A percentile compares a stretch with the other conserved stretches of the same genome.
phyloP scores from a whole-genome alignment of 177 flowering plant genomes.

The Tripterygium wilfordii region DNA sequence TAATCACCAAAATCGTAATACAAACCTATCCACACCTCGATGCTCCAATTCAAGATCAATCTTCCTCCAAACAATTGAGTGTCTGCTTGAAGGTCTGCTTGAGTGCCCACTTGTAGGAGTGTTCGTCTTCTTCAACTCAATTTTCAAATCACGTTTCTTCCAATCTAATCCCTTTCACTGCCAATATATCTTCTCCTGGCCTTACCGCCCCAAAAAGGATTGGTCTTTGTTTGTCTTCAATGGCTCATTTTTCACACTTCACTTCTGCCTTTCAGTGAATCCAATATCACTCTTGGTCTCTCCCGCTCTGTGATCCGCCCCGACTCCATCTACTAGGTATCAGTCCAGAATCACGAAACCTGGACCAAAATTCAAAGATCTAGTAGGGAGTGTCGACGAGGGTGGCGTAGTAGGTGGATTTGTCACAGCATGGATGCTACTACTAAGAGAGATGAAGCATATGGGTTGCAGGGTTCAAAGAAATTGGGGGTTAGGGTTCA shows the following conservation, averaged over 20 bases:
- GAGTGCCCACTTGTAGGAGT: constrained; percentile 75
- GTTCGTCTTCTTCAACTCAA: constrained; percentile 58
- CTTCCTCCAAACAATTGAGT: constrained; percentile 86
- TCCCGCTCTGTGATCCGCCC: constrained; percentile 22
- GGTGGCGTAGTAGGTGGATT: no score
- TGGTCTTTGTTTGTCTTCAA: constrained; percentile 42
- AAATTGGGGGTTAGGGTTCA: no score
- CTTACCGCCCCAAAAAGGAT: constrained; percentile 85
- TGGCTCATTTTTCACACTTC: constrained; percentile 30
- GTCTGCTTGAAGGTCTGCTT: constrained; percentile 77
- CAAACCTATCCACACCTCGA: constrained; percentile 69
- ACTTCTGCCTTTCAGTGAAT: constrained; percentile 37
- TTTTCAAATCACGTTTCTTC: constrained; percentile 71
- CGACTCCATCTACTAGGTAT: constrained; percentile 52
- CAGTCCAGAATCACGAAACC: constrained; percentile 48
- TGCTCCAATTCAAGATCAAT: constrained; percentile 85
- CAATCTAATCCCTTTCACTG: constrained; percentile 90
- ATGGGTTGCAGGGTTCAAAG: no score
- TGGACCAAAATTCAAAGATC: constrained; percentile 42
- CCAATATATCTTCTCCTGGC: constrained; percentile 87
- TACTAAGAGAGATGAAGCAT: no score
- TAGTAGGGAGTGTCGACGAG: constrained; percentile 27
- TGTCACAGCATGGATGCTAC: no score
- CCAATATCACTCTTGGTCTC: constrained; percentile 53
- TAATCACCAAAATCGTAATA: background rate